Evolutionary conservation across 2,329 filamentous ascomycete species (phyloP).

Genomic region (Dothideomycetidae sp.): DNA sequence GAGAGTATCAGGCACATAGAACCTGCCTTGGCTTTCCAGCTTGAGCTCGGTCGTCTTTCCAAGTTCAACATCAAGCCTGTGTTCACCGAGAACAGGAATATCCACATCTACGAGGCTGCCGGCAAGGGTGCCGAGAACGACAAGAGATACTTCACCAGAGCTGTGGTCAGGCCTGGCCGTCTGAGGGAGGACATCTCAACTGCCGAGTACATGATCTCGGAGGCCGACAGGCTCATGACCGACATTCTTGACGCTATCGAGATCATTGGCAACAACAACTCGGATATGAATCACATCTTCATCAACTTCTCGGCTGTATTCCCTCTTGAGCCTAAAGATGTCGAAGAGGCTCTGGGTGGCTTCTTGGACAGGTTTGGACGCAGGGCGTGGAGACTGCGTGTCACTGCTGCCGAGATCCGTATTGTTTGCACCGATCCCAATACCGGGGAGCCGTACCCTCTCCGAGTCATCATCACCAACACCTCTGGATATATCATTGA

Average conservation of each 20-base stretch:
- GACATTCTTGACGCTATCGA: constrained; percentile 95
- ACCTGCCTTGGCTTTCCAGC: constrained; percentile 93
- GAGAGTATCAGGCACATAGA: constrained; percentile 94
- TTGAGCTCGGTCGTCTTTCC: constrained; percentile 81
- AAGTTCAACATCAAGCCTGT: constrained; percentile 98
- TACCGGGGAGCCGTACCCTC: constrained; percentile 73
- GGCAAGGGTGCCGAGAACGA: constrained; percentile 92
- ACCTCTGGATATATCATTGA: constrained; percentile 96
- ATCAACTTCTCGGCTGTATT: constrained; percentile 98
- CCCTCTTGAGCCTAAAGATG: constrained; percentile 75
- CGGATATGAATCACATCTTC: constrained; percentile 98
- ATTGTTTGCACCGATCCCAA: constrained; percentile 89
- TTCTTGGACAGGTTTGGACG: constrained; percentile 95
- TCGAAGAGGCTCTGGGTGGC: constrained; percentile 82
- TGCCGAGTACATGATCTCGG: constrained; percentile 95
- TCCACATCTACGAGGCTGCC: constrained; percentile 94
- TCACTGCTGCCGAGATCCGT: constrained; percentile 93
- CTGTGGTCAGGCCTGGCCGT: constrained; percentile 83
- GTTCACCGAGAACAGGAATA: constrained; percentile 98
- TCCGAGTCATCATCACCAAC: constrained; percentile 94
- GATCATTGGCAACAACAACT: constrained; percentile 98
- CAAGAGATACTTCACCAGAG: constrained; percentile 96
- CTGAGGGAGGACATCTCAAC: constrained; percentile 95
- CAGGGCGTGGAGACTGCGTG: constrained; percentile 88
- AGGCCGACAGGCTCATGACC: constrained; percentile 91